Percentiles rank a stretch among this genome's conserved stretches.
These are phyloP conservation scores for Chlorella sp. DNA, from an alignment of 139 green algal genomes.

Conservation along the genomic window DNA sequence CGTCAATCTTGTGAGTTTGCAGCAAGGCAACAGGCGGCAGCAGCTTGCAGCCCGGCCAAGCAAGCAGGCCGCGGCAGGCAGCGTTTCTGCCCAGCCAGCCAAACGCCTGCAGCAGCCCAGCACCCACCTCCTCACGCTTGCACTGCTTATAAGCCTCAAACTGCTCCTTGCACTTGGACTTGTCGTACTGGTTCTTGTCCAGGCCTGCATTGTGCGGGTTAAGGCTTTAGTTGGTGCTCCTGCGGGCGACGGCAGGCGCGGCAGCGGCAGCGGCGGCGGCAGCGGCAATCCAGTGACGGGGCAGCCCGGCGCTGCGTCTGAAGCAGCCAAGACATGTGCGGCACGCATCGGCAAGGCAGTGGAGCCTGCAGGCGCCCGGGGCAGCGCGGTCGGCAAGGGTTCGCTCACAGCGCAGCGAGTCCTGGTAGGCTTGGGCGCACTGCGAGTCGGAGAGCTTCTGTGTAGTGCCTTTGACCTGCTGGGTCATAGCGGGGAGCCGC, in stretches of 20 bases:
- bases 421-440: not conserved
- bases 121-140: conserved; percentile 41
- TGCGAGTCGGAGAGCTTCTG: not conserved
- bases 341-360: too few species aligned
- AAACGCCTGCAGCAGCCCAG: too few species aligned
- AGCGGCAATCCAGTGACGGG: not conserved
- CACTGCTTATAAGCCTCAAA: conserved; percentile 51
- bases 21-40: too few species aligned
- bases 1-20: too few species aligned
- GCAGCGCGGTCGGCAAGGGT: not conserved
- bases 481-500: not conserved
- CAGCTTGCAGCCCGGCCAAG: too few species aligned
- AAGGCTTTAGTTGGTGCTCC: not conserved
- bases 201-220: conserved; percentile 28
- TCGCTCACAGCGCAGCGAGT: not conserved
- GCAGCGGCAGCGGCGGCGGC: not conserved
- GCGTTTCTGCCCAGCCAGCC: too few species aligned
- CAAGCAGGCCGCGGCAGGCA: too few species aligned
- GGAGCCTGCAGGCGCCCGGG: not conserved
- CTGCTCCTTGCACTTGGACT: conserved; percentile 22
- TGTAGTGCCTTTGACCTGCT: not conserved
- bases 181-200: conserved; percentile 48
- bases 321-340: not conserved
- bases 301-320: not conserved
- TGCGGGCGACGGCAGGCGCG: not conserved